A percentile compares a stretch with the other conserved stretches of the same genome.
phyloP scores from a whole-genome alignment of 2,329 filamentous ascomycete species.

The Dactylellina haptotyla region DNA sequence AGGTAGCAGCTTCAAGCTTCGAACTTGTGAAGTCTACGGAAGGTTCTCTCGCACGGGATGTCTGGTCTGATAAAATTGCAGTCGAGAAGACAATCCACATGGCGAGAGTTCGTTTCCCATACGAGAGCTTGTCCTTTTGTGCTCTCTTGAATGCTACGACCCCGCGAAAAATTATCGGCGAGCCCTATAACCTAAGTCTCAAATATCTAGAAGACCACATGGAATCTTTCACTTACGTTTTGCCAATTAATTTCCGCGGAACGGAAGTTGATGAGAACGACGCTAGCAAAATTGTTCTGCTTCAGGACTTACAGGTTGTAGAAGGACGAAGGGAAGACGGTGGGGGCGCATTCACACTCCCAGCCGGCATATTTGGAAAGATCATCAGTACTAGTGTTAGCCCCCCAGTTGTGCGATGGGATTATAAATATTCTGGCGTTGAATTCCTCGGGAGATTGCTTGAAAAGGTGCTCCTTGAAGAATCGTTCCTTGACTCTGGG shows the following conservation, averaged over 20 bases:
- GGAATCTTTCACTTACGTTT: constrained; percentile 77
- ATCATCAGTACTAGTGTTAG: constrained; percentile 56
- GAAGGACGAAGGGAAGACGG: constrained; percentile 62
- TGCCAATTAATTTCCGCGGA: constrained; percentile 76
- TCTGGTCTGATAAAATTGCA: constrained; percentile 68
- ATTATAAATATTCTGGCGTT: constrained; percentile 56
- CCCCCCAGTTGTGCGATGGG: constrained; percentile 57
- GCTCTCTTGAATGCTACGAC: constrained; percentile 73
- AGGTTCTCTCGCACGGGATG: constrained; percentile 61
- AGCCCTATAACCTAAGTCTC: constrained; percentile 64
- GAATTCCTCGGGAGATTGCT: constrained; percentile 57
- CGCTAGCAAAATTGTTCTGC: constrained; percentile 78
- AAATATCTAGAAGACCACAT: constrained; percentile 73
- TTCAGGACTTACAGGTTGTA: constrained; percentile 73
- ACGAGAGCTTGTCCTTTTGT: constrained; percentile 82
- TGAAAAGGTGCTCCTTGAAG: constrained; percentile 56
- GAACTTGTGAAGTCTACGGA: constrained; percentile 33
- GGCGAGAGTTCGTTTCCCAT: constrained; percentile 81
- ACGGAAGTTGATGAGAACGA: constrained; percentile 90
- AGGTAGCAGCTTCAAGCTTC: constrained; percentile 1
- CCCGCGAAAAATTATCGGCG: constrained; percentile 59
- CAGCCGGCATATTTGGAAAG: constrained; percentile 56
- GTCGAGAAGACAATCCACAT: constrained; percentile 72
- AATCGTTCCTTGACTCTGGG: constrained; percentile 44
- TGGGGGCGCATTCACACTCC: constrained; percentile 56